Evolutionary conservation across 176 grass and related monocot species (phyloP).

Genomic region (Avena insularis): DNA sequence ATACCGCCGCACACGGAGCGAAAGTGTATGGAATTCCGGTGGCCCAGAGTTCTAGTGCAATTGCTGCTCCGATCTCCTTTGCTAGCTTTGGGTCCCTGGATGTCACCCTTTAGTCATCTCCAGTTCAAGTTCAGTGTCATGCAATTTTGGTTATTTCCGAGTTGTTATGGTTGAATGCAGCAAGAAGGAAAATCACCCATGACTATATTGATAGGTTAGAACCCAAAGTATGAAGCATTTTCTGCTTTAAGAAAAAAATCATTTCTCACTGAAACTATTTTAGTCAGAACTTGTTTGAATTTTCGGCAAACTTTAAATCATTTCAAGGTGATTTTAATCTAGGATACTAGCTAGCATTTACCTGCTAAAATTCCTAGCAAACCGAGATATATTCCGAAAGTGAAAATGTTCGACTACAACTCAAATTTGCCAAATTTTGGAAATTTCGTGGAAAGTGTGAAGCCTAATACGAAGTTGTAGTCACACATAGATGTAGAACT

Average conservation of each 20-base stretch:
- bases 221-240: neutral
- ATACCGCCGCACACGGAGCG: slow-evolving; percentile 77
- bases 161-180: neutral
- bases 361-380: neutral
- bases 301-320: neutral
- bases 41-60: slow-evolving; percentile 65
- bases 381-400: neutral
- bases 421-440: neutral
- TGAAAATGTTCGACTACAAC: neutral
- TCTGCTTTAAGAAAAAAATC: neutral
- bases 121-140: neutral
- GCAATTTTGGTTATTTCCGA: neutral
- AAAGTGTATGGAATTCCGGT: slow-evolving; percentile 78
- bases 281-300: neutral
- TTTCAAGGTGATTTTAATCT: neutral
- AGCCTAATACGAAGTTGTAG: neutral
- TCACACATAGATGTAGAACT: neutral
- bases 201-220: neutral
- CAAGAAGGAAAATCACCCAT: neutral
- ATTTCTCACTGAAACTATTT: neutral
- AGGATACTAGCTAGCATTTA: neutral
- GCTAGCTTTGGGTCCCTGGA: slow-evolving; percentile 69
- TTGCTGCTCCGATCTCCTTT: slow-evolving; percentile 65
- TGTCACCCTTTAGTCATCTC: neutral
- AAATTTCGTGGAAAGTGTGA: neutral